Evolutionary conservation across 2,329 filamentous ascomycete species (phyloP).

Genomic region (Fusarium mangiferae): DNA sequence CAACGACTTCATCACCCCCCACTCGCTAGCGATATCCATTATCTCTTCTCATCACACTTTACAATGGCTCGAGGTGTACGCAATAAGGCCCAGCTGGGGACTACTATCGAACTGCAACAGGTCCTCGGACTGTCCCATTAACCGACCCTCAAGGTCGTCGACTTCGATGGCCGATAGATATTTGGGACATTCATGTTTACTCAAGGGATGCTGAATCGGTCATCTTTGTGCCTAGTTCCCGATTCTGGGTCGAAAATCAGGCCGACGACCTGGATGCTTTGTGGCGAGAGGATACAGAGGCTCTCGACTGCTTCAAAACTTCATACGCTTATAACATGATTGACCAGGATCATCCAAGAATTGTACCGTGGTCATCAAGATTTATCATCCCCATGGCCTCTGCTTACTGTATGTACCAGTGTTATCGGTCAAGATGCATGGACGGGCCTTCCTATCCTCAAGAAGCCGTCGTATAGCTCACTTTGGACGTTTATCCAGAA

Average conservation of each 20-base stretch:
- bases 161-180: not conserved
- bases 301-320: not conserved
- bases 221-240: too few species aligned
- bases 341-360: not conserved
- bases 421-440: not conserved
- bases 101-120: not conserved
- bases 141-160: not conserved
- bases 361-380: not conserved
- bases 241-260: too few species aligned
- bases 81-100: not conserved
- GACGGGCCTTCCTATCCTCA: not conserved
- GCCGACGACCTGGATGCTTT: not conserved
- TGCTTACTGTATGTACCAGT: rapidly evolving
- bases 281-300: rapidly evolving
- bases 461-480: not conserved
- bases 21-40: too few species aligned
- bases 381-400: rapidly evolving
- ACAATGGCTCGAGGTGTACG: not conserved
- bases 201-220: not conserved
- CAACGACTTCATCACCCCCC: too few species aligned
- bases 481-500: not conserved
- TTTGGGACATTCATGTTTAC: not conserved
- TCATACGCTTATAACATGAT: not conserved
- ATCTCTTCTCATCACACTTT: too few species aligned
- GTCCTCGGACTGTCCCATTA: not conserved